These are phyloP conservation scores for Lentinula novae-zelandiae DNA, from an alignment of 1,284 basidiomycete genomes.

Conservation along the genomic window DNA sequence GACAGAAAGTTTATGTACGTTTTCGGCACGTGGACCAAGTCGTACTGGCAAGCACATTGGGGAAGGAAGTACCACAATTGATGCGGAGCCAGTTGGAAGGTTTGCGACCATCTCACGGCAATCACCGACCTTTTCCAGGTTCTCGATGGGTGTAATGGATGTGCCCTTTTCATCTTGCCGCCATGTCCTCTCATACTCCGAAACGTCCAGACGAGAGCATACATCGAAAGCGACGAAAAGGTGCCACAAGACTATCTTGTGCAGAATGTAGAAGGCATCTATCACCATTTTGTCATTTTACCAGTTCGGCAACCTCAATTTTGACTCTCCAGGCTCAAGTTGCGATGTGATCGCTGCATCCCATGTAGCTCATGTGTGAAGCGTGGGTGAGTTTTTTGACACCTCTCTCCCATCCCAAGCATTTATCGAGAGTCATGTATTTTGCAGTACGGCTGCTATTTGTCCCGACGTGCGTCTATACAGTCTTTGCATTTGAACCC, in stretches of 20 bases:
- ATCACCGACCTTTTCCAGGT: slow-evolving; percentile 1
- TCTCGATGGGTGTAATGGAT: slow-evolving; percentile 4
- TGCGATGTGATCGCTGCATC: slow-evolving; percentile 70
- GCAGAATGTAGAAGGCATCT: slow-evolving; percentile 70
- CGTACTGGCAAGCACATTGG: not conserved
- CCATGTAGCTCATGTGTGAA: slow-evolving; percentile 64
- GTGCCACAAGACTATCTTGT: slow-evolving; percentile 70
- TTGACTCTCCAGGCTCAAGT: slow-evolving; percentile 51
- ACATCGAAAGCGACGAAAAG: slow-evolving; percentile 68
- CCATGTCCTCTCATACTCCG: slow-evolving; percentile 34
- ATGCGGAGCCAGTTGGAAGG: not conserved
- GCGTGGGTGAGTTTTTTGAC: slow-evolving; percentile 10
- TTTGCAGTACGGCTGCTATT: slow-evolving; percentile 57
- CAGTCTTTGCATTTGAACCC: slow-evolving; percentile 4
- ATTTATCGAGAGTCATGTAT: slow-evolving; percentile 39
- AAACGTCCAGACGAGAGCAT: slow-evolving; percentile 28
- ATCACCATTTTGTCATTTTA: not conserved
- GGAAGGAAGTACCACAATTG: not conserved
- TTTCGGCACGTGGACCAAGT: not conserved
- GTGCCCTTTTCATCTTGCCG: slow-evolving; percentile 7
- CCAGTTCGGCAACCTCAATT: not conserved
- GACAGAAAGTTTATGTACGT: not conserved
- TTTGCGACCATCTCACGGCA: not conserved
- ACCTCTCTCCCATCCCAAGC: not conserved
- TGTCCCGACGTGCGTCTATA: slow-evolving; percentile 46